A percentile compares a stretch with the other conserved stretches of the same genome.
Evolutionary conservation across 495 filamentous ascomycete species (phyloP).

Genomic region (Penicillium macrosclerotiorum): DNA sequence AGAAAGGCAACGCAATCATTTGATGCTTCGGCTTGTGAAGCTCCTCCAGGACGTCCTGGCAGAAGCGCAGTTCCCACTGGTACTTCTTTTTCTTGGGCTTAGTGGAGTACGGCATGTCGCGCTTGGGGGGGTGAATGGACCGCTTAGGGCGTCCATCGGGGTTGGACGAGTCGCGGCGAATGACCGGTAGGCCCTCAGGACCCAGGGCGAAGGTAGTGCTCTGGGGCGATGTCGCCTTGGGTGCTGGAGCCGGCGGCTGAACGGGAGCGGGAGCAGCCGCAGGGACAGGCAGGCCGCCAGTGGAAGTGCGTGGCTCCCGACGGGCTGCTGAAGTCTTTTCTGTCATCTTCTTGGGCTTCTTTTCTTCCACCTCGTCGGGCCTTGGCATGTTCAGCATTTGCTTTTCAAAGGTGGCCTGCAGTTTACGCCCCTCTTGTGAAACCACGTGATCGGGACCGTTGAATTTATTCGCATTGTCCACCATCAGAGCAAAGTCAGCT

Average conservation of each 20-base stretch:
- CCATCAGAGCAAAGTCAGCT: conserved; percentile 69
- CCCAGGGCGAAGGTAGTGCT: conserved; percentile 74
- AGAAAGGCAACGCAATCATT: conserved; percentile 65
- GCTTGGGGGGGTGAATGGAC: conserved; percentile 88
- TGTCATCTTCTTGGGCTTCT: conserved; percentile 55
- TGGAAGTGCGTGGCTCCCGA: conserved; percentile 51
- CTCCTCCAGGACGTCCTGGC: conserved; percentile 76
- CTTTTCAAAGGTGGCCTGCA: conserved; percentile 60
- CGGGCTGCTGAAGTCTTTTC: conserved; percentile 51
- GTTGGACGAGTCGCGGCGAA: conserved; percentile 81
- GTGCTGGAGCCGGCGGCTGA: conserved; percentile 7
- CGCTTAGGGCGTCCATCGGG: conserved; percentile 82
- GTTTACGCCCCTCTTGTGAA: conserved; percentile 56
- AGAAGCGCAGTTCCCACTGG: conserved; percentile 84
- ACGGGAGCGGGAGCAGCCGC: neutral
- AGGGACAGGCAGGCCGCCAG: conserved; percentile 28
- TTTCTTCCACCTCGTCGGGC: conserved; percentile 57
- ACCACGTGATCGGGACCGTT: conserved; percentile 78
- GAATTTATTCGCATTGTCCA: conserved; percentile 73
- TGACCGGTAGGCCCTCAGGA: conserved; percentile 83
- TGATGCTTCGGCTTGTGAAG: conserved; percentile 71
- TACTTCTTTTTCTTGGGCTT: conserved; percentile 92
- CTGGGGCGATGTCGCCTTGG: conserved; percentile 49
- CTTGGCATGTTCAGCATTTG: conserved; percentile 51
- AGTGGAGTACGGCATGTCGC: conserved; percentile 80